Evolutionary conservation across 2,329 filamentous ascomycete species (phyloP).

Genomic region (Colletotrichum karsti): DNA sequence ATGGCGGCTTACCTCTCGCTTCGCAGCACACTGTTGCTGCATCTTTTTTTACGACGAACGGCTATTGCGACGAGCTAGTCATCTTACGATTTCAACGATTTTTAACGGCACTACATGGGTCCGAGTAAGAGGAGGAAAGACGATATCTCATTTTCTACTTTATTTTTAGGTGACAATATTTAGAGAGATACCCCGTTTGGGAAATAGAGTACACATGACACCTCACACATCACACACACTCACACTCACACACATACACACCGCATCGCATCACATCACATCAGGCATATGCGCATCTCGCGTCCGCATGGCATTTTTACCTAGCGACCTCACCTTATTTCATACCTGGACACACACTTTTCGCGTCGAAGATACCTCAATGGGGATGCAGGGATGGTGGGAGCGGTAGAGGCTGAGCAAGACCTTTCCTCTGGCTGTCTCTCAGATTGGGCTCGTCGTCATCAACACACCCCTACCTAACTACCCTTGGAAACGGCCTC

Average conservation of each 20-base stretch:
- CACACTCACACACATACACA: background rate
- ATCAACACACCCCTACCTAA: background rate
- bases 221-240: background rate
- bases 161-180: background rate
- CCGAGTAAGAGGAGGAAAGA: background rate
- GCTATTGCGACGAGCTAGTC: background rate
- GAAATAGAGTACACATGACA: slow-evolving; percentile 4
- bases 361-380: too few species aligned
- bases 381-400: background rate
- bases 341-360: too few species aligned
- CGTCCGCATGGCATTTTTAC: background rate
- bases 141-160: too few species aligned
- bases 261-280: background rate
- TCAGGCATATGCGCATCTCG: background rate
- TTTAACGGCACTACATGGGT: background rate
- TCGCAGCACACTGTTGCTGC: background rate
- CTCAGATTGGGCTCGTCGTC: background rate
- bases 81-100: background rate
- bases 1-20: background rate
- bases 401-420: slow-evolving; percentile 10
- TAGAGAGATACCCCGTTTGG: slow-evolving; percentile 16
- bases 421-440: too few species aligned
- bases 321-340: too few species aligned
- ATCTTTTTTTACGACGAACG: background rate
- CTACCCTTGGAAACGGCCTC: background rate